Evolutionary conservation across 331 rosid species (phyloP).

Genomic region (Acacia pycnantha): DNA sequence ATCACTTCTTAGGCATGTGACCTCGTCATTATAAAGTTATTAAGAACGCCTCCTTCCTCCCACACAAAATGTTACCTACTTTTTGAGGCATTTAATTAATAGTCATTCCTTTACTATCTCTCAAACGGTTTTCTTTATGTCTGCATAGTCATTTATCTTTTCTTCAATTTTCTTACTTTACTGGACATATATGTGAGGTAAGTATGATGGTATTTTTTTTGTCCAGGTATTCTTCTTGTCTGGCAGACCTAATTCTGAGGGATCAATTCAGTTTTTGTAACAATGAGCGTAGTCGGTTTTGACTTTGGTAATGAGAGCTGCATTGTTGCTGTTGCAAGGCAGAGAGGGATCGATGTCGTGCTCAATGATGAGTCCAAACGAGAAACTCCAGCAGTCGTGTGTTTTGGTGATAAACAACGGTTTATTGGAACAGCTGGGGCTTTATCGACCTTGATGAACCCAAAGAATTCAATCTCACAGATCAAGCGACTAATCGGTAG

Average conservation of each 20-base stretch:
- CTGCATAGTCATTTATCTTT: background rate
- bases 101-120: background rate
- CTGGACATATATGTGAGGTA: background rate
- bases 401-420: conserved; percentile 92
- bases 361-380: conserved; percentile 96
- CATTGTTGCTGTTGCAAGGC: conserved; percentile 96
- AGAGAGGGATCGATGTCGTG: conserved; percentile 92
- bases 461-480: conserved; percentile 85
- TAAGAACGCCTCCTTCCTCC: background rate
- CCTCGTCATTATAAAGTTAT: background rate
- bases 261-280: conserved; percentile 23
- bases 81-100: background rate
- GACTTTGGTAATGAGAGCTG: conserved; percentile 95
- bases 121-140: background rate
- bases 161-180: background rate
- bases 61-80: background rate
- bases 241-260: conserved; percentile 18
- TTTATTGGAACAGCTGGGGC: conserved; percentile 97
- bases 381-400: conserved; percentile 87
- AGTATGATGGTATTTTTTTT: background rate
- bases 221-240: conserved; percentile 25
- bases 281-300: conserved; percentile 97
- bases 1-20: background rate
- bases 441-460: conserved; percentile 90
- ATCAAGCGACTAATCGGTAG: conserved; percentile 73